Base-by-base conservation (phyloP, 1,284 basidiomycete species). In the Naganishia albida region DNA sequence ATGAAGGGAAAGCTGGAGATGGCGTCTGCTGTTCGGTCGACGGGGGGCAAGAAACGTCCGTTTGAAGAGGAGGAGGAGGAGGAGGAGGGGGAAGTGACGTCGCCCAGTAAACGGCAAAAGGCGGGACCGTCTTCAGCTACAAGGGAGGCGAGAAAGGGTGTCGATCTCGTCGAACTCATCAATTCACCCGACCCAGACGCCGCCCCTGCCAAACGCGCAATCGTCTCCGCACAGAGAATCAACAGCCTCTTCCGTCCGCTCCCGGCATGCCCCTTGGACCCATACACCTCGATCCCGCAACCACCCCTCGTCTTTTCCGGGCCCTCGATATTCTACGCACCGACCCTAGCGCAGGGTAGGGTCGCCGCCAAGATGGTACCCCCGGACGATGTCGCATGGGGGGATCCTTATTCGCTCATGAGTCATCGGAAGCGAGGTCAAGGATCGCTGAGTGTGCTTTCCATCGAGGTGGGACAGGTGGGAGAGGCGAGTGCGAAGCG, bases 301-400 rank as follows among this genome's bases (percentile, higher is more conserved):
- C 64, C 64, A 4, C 64, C 43, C 12, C 49, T 65, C 49, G 26
- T 50, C 25, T 56, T 57, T 18, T 39, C 48, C 40, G 63, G 54
- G 1, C 40, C 60, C n/a, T 28, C 25, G 25, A 65, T 65, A 26
- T 65, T 52, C 23, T 43, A 59, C 28, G 48, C 23, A 25, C 50
- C 64, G 18, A 16, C 34, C 18, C 48, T 30, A 7, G 10, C 25
- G 39, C 55, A 52, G 25, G 18, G 28, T 15, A 25, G 56, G 23
- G 50, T 65, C 6, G 59, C 52, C 40, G 20, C 42, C 3, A 59
- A 53, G 48, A 59, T 65, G 56, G 48, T 50, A 1, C 56, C 63
- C 26, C 34, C 63, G 1, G 44, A 39, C n/a, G 60, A 52, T 40
- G 23, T 43, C 38, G 53, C 54, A 23, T 56, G 34, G n/a, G 44